Evolutionary conservation across 31 red algal genomes (phyloP), one percentile per base, ranked within the genome.

Genomic region (Odonthalia washingtoniensis): DNA sequence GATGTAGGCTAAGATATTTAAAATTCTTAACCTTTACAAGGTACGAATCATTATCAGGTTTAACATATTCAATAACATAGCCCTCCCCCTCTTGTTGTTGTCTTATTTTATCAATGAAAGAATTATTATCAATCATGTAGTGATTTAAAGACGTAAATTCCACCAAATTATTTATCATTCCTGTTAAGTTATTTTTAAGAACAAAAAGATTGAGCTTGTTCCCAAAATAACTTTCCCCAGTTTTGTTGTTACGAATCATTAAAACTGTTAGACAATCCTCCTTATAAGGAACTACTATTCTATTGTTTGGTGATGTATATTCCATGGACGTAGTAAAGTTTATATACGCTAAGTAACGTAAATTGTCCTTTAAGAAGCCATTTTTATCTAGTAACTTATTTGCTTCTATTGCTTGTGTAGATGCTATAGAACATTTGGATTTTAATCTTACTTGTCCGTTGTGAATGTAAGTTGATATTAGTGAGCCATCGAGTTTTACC

Each of bases 11-110:
- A 35, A 68, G 64, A 68, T 68, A 68, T 36, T 36, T 35, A 35
- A 35, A 35, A 36, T 32, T 68, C 64, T 68, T 68, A 68, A 68
- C 34, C 64, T 68, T 68, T 68, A 68, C 64, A 68, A 32, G 64
- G 32, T 35, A 35, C 34, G 32, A 32, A 68, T 36, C 34, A 68
- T 32, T 36, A 68, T 35, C 30, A 32, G 64, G 30, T 68, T 35
- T 35, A 36, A 68, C 64, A 36, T 68, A 68, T 68, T 36, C 64
- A 35, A 35, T 36, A 44, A 44, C 42, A 44, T 44, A 44, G 42
- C 42, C 42, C 42, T 44, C 42, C 42, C 42, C 42, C 42, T 44
- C 42, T 44, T 44, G 42, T 44, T 44, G 42, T 44, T 44, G 42
- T 44, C 42, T 44, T 44, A 44, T 44, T 44, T 44, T 44, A 44